Base-by-base conservation (phyloP, 306 rosid species). In the Prunus mongolica region DNA sequence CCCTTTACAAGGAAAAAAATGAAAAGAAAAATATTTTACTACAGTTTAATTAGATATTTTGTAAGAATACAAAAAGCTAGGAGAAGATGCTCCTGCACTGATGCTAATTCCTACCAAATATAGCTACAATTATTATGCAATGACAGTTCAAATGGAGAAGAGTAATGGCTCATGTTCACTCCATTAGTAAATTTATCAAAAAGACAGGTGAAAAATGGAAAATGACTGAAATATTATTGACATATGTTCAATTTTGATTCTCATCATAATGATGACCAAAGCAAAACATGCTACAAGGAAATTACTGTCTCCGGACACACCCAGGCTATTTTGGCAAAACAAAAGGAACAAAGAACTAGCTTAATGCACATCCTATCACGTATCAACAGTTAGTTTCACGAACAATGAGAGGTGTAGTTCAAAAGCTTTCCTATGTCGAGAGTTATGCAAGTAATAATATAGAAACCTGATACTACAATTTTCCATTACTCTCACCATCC, bases 401-500 rank as follows among this genome's bases (percentile, higher is more conserved):
- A 76, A 19, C 41, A 8, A 56, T 16, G n/a, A 55, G 15, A 79
- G 28, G 51, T 5, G 8, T 8, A 46, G n/a, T n/a, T 38, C 27
- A 52, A 22, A 65, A 65, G 11, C 44, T 44, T 44, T 19, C n/a
- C 65, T 28, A 22, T 13, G 34, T 64, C 6, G 25, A 56, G 19
- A 56, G 28, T 27, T 44, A 49, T 44, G 25, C 62, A 73, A n/a
- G 32, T 69, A 25, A 56, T 14, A 65, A n/a, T 22, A 74, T 54
- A 67, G 12, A 52, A 52, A 44, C 72, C 45, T 41, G 46, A 62
- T 20, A 58, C 57, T 2, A 24, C 19, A 24, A 2, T 22, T 10
- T 54, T 63, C 58, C 34, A 68, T 41, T 54, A 77, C 79, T 65
- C 90, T 88, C 87, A 96, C 99, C 99, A 73, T 96, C 99, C 86